A percentile compares a stretch with the other conserved stretches of the same genome.
These are phyloP conservation scores for Parietaria judaica DNA, from an alignment of 306 rosid genomes.

Conservation along the genomic window DNA sequence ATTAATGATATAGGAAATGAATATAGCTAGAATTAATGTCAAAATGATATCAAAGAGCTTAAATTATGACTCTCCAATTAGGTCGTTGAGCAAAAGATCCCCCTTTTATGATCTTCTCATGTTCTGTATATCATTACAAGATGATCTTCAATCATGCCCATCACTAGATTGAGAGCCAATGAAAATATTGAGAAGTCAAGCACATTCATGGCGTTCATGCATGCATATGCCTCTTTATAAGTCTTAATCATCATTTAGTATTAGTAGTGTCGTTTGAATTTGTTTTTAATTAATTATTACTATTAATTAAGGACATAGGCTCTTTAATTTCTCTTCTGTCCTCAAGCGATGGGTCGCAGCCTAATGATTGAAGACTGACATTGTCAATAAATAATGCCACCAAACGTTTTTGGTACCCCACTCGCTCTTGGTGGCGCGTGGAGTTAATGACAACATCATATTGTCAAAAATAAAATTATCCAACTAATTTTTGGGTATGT, in stretches of 20 bases:
- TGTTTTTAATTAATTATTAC: background rate
- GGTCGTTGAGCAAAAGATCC: too few relatives aligned
- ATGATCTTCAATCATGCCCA: background rate
- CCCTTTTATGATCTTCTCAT: too few relatives aligned
- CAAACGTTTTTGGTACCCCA: background rate
- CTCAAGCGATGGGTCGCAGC: constrained; percentile 14
- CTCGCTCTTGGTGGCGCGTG: constrained; percentile 17
- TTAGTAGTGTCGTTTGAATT: background rate
- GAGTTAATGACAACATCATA: background rate
- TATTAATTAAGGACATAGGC: background rate
- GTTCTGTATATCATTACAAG: background rate
- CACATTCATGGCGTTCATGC: constrained; percentile 23
- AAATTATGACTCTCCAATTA: too few relatives aligned
- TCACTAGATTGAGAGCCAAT: background rate
- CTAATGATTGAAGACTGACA: constrained; percentile 54
- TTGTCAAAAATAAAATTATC: too few relatives aligned
- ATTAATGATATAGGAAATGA: too few relatives aligned
- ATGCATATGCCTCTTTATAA: constrained; percentile 13
- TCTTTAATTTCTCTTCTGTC: background rate
- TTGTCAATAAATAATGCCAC: constrained; percentile 6
- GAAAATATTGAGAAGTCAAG: background rate
- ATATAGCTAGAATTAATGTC: too few relatives aligned
- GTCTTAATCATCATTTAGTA: constrained; percentile 3
- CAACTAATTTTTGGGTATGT: too few relatives aligned
- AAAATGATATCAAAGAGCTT: too few relatives aligned